Percentiles rank a stretch among this genome's conserved stretches.
Evolutionary conservation across 2,329 filamentous ascomycete genomes (phyloP).

Genomic region (Fusarium continuum): DNA sequence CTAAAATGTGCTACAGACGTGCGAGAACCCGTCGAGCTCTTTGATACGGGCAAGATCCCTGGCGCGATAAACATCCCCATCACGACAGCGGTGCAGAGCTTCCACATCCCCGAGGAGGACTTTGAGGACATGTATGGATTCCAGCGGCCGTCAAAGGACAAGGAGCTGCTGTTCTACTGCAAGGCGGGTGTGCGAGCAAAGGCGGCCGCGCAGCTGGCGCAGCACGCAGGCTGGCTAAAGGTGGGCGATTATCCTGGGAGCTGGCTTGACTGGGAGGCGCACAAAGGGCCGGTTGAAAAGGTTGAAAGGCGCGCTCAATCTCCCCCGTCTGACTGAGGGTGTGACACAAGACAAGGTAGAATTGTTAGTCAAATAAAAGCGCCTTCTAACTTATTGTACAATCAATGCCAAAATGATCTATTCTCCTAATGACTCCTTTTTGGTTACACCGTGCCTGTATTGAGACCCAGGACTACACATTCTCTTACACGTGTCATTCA

Average conservation of each 20-base stretch:
- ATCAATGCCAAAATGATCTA: slow-evolving; percentile 26
- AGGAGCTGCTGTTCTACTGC: slow-evolving; percentile 85
- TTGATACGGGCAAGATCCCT: slow-evolving; percentile 76
- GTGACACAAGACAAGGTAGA: not conserved
- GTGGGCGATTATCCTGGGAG: slow-evolving; percentile 79
- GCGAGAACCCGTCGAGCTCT: slow-evolving; percentile 76
- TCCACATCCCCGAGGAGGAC: slow-evolving; percentile 78
- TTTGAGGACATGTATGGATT: slow-evolving; percentile 87
- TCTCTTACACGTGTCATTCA: slow-evolving; percentile 31
- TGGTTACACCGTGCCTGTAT: slow-evolving; percentile 4
- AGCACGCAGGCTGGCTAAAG: slow-evolving; percentile 76
- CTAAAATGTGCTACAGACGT: slow-evolving; percentile 61
- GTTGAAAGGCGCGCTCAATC: slow-evolving; percentile 14
- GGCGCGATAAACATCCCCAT: slow-evolving; percentile 85
- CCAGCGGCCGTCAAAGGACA: slow-evolving; percentile 66
- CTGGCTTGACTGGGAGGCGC: slow-evolving; percentile 83
- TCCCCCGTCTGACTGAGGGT: slow-evolving; percentile 40
- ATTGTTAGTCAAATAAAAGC: slow-evolving; percentile 26
- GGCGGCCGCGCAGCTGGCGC: slow-evolving; percentile 80
- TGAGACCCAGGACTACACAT: slow-evolving; percentile 10
- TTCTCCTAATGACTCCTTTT: slow-evolving; percentile 24
- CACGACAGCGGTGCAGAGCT: slow-evolving; percentile 77
- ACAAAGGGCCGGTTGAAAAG: slow-evolving; percentile 66
- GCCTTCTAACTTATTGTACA: slow-evolving; percentile 38
- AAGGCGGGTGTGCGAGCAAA: slow-evolving; percentile 86